Evolutionary conservation across 73 alveolate genomes (phyloP).

Genomic region (Symbiodinium pilosum): DNA sequence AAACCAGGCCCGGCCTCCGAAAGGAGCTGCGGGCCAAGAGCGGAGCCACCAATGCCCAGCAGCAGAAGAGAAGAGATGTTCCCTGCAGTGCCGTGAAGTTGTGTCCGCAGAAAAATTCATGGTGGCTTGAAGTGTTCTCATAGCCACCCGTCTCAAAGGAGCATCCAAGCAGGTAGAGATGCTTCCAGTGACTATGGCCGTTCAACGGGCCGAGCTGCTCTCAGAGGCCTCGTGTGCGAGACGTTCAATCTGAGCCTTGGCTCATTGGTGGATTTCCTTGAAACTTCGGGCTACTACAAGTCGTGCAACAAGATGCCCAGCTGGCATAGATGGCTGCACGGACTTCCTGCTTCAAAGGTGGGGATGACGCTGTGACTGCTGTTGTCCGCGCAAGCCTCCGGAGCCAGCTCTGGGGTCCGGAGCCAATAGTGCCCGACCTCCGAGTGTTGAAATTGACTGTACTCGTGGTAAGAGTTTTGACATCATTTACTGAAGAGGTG

Average conservation of each 20-base stretch:
- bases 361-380: background rate
- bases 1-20: background rate
- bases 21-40: background rate
- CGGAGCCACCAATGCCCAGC: background rate
- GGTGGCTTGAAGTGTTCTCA: too few relatives aligned
- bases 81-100: background rate
- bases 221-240: background rate
- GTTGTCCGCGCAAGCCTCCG: background rate
- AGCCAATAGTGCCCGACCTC: constrained; percentile 22
- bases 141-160: too few relatives aligned
- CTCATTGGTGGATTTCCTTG: background rate
- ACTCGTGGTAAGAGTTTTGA: too few relatives aligned
- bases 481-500: too few relatives aligned
- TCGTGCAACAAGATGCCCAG: background rate
- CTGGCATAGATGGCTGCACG: background rate
- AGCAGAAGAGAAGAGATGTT: background rate
- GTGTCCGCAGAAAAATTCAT: too few relatives aligned
- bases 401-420: background rate
- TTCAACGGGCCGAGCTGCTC: background rate
- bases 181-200: too few relatives aligned
- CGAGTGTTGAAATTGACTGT: background rate
- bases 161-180: too few relatives aligned
- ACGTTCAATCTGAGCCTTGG: background rate
- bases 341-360: background rate
- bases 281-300: too few relatives aligned